Evolutionary conservation across 495 filamentous ascomycete genomes (phyloP), one percentile per base, ranked within the genome.

Genomic region (Entonaema liquescens): DNA sequence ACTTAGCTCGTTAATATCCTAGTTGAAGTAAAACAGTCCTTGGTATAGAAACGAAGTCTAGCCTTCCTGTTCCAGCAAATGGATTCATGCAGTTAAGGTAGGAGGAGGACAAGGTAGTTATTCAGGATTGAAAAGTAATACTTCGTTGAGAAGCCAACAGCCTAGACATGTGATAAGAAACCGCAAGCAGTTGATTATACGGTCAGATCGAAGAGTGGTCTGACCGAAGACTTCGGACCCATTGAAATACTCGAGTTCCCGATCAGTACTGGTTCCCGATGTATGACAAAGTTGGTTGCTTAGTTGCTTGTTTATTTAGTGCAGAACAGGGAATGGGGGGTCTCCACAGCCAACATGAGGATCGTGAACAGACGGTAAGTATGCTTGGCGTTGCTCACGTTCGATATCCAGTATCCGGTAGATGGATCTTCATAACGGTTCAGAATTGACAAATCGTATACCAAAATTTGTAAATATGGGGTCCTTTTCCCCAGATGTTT

Each of bases 281-380:
- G 17, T 47, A 47, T 47, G 42, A 19, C 9, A 47, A 47, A 47
- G 19, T 9, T 47, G 42, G 42, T 47, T 47, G 42, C 42, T 47
- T 47, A 47, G 17, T 47, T 47, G 42, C 42, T 47, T 47, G 42
- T 47, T 47, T 23, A 47, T 47, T 47, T 47, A 47, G 42, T 8
- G n/a, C n/a, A 47, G 42, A 47, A 11, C 42, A 47, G 42, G 42
- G 42, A 23, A 23, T 23, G 2, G 2, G 2, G 2, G 17, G 17
- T 21, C 42, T 21, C 42, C 42, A 47, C 42, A 21, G 17, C 17
- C 42, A 8, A 47, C 42, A 47, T 47, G 11, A 8, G n/a, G 31
- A 47, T 19, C 42, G 42, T 47, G 42, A 47, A 47, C 19, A 47
- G 42, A 47, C 19, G n/a, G 42, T 23, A 47, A 47, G 5, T 33